phyloP scores from a whole-genome alignment of 306 rosid genomes.

The Heteromeles arbutifolia region DNA sequence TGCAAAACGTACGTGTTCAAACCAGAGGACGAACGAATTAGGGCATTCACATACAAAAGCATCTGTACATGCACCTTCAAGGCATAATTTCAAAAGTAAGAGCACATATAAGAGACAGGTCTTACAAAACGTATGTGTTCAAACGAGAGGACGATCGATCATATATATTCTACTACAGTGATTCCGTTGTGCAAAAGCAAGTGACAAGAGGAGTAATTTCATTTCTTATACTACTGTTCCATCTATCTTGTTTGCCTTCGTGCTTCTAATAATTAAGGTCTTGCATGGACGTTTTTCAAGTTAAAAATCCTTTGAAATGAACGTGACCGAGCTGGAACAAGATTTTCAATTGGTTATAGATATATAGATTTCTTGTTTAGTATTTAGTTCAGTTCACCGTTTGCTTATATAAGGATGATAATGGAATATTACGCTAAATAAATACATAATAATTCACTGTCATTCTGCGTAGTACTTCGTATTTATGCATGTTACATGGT shows the following conservation, averaged over 20 bases:
- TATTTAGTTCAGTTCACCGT: too few relatives aligned
- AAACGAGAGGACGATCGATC: not conserved
- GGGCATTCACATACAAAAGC: not conserved
- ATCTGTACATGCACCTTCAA: not conserved
- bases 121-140: not conserved
- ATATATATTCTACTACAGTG: not conserved
- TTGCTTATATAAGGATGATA: too few relatives aligned
- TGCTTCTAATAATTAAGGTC: not conserved
- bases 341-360: too few relatives aligned
- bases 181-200: not conserved
- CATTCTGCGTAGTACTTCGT: too few relatives aligned
- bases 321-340: not conserved
- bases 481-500: too few relatives aligned
- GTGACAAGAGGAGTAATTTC: not conserved
- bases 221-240: not conserved
- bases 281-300: not conserved
- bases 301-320: not conserved
- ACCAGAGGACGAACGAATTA: not conserved
- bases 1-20: not conserved
- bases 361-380: too few relatives aligned
- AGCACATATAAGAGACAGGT: not conserved
- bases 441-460: too few relatives aligned
- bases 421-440: too few relatives aligned
- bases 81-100: not conserved
- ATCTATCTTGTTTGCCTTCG: not conserved